phyloP scores from a whole-genome alignment of 192 early-diverging fungal species.

The Anaeromyces robustus region DNA sequence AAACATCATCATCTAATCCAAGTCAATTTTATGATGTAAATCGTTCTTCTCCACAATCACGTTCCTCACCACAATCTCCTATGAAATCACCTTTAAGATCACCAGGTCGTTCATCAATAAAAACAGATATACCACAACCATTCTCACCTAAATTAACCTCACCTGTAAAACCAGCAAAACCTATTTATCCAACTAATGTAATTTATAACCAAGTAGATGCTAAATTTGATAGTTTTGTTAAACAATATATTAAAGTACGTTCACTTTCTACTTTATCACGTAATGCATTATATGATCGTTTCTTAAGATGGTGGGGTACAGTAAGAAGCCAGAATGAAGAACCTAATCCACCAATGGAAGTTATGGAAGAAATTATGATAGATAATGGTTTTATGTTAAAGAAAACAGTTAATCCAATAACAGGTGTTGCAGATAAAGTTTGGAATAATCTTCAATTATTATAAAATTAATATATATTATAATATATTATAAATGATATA shows the following conservation, averaged over 20 bases:
- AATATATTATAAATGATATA: background rate
- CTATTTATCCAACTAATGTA: background rate
- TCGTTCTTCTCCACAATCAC: background rate
- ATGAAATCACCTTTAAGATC: background rate
- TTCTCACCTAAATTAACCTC: no score
- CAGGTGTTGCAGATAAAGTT: background rate
- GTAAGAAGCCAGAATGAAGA: background rate
- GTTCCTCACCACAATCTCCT: background rate
- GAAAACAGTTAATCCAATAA: background rate
- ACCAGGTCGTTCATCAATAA: background rate
- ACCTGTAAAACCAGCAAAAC: background rate
- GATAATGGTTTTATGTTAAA: background rate
- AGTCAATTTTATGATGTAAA: background rate
- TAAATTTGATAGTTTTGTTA: background rate
- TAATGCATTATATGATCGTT: background rate
- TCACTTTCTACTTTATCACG: background rate
- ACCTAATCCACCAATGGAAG: background rate
- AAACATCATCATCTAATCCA: background rate
- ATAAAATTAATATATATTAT: background rate
- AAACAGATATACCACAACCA: background rate
- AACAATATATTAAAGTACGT: background rate
- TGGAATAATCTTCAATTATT: background rate
- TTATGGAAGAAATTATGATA: background rate
- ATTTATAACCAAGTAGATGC: background rate
- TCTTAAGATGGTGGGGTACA: background rate